Percentiles rank a stretch among this genome's conserved stretches.
phyloP scores from a whole-genome alignment of 352 stramenopile species.

The Globisporangium splendens region DNA sequence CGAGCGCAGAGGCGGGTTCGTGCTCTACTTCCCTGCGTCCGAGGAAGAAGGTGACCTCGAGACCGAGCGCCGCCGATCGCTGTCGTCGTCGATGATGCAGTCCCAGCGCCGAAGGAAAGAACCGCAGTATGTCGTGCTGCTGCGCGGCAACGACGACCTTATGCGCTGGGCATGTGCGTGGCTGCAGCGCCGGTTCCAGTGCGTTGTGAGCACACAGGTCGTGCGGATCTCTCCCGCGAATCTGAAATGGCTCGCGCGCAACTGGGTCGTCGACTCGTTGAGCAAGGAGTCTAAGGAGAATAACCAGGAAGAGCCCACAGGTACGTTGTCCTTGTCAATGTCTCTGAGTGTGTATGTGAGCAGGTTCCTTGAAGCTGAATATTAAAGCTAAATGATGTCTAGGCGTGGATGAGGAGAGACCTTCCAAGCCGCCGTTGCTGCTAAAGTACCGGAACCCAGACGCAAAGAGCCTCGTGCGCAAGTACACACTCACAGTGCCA shows the following conservation, averaged over 20 bases:
- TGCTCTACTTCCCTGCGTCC: conserved; percentile 55
- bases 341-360: not conserved
- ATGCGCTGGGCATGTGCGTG: conserved; percentile 51
- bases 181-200: conserved; percentile 74
- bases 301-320: not conserved
- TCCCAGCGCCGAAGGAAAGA: conserved; percentile 34
- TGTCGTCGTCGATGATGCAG: conserved; percentile 1
- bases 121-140: conserved; percentile 49
- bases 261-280: conserved; percentile 40
- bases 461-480: conserved; percentile 33
- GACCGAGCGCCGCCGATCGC: conserved; percentile 8
- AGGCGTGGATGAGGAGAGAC: no score
- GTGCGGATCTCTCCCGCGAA: conserved; percentile 48
- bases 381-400: no score
- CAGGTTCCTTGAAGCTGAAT: not conserved
- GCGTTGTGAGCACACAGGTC: conserved; percentile 46
- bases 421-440: conserved; percentile 29
- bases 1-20: conserved; percentile 29
- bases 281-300: conserved; percentile 10
- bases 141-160: conserved; percentile 54
- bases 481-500: conserved; percentile 60
- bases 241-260: conserved; percentile 48
- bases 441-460: conserved; percentile 49
- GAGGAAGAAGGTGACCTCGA: conserved; percentile 24
- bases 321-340: not conserved